Conservation (phyloP, 164 flowering plant species). For the Magnolia sinica region DNA sequence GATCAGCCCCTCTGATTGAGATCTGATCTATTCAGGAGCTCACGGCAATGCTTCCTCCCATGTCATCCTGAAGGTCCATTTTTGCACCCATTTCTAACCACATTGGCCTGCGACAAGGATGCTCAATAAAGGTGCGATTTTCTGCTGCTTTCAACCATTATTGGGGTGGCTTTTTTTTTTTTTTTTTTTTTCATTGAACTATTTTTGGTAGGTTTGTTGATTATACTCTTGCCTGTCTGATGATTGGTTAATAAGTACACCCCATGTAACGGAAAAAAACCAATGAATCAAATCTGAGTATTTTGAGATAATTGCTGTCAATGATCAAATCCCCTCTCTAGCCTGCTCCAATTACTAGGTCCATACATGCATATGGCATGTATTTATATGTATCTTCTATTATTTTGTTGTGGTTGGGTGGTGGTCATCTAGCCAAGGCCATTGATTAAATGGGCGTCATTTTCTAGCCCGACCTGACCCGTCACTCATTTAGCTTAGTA, state of each 20-base stretch:
- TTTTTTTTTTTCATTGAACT: not conserved
- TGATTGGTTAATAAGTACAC: not conserved
- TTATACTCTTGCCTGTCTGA: not conserved
- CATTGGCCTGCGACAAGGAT: not conserved
- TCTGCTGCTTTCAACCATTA: not conserved
- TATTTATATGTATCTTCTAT: no score
- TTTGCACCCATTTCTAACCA: constrained; percentile 1
- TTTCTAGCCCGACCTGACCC: no score
- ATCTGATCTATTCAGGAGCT: not conserved
- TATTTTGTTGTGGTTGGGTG: no score
- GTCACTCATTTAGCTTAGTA: no score
- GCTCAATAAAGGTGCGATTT: not conserved
- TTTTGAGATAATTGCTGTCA: no score
- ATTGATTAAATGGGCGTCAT: no score
- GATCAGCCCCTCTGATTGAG: constrained; percentile 71
- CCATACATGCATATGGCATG: no score
- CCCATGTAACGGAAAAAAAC: not conserved
- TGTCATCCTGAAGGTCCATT: constrained; percentile 9
- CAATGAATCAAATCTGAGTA: not conserved
- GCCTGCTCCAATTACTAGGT: no score
- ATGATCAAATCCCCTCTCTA: no score
- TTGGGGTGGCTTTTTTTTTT: not conserved
- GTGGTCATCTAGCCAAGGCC: no score
- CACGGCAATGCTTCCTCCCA: not conserved
- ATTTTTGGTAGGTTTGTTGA: not conserved